A percentile compares a stretch with the other conserved stretches of the same genome.
These are phyloP conservation scores for Balamuthia mandrillaris DNA, from an alignment of 208 protist species.

Conservation along the genomic window DNA sequence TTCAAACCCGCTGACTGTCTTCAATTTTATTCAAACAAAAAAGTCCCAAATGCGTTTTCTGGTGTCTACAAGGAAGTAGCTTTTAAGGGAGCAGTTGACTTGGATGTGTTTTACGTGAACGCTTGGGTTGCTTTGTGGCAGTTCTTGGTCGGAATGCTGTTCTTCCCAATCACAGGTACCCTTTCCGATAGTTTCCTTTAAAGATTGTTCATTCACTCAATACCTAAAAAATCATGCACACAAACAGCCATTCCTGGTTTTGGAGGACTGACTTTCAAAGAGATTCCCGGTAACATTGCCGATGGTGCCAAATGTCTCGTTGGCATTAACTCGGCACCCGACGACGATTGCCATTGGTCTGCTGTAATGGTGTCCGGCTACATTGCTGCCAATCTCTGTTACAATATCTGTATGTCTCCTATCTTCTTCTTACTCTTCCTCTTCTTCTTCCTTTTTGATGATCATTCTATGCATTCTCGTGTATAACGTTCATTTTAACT, in stretches of 20 bases:
- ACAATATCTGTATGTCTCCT: too few relatives aligned
- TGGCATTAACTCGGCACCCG: neutral
- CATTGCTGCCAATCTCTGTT: constrained; percentile 31
- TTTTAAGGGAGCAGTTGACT: constrained; percentile 30
- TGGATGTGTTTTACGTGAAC: constrained; percentile 43
- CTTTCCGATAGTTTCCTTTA: too few relatives aligned
- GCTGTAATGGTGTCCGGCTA: neutral
- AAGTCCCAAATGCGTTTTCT: neutral
- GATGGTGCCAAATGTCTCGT: constrained; percentile 21
- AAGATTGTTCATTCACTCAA: neutral
- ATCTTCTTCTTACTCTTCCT: too few relatives aligned
- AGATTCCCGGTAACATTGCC: constrained; percentile 19
- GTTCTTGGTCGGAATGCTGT: neutral
- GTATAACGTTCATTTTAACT: too few relatives aligned
- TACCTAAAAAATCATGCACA: too few relatives aligned
- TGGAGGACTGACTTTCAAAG: neutral
- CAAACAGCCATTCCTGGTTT: constrained; percentile 38
- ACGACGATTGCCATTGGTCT: constrained; percentile 17
- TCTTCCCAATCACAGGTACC: neutral
- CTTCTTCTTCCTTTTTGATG: too few relatives aligned
- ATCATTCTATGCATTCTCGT: too few relatives aligned
- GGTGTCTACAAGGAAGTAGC: constrained; percentile 46
- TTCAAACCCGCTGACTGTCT: neutral
- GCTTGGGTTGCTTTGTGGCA: constrained; percentile 42
- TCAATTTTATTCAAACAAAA: neutral